Evolutionary conservation across 2,329 filamentous ascomycete species (phyloP), one percentile per base, ranked within the genome.

Genomic region (Trichothecium roseum): DNA sequence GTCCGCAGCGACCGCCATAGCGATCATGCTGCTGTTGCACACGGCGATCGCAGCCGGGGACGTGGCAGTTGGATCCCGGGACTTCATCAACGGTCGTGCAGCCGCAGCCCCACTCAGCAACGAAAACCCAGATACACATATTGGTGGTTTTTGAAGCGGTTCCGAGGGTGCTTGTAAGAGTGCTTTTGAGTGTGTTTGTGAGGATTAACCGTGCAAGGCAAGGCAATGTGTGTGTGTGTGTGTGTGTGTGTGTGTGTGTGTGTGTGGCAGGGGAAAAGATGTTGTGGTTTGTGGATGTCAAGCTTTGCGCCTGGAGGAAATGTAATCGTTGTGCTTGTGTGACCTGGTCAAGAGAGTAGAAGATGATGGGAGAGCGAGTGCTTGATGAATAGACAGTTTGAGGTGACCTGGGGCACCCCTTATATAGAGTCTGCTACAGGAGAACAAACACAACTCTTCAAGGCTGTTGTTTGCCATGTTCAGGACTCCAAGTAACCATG

Each of bases 81-180:
- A 40, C 16, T 39, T 33, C 20, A n/a, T 42, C 40, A 16, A 42
- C 20, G n/a, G 39, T 36, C 20, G 41, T 44, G 49, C 56, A 59
- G 34, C 55, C 55, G 40, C 56, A 59, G 32, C 34, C 48, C 52
- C 50, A 59, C 41, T 37, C 33, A 39, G 58, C 45, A 28, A 49
- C 52, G 15, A 48, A 49, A 20, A 45, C 43, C 54, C 55, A 59
- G 42, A 48, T 35, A 42, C 56, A 59, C 56, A 59, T 59, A 38
- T 13, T 56, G 44, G 29, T 30, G 32, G 15, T 29, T 6, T 24
- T 6, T 10, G 20, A 24, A 24, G 20, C 20, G 6, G 10, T 24
- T 6, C 20, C 20, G 6, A 24, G 10, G 10, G 20, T 24, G 6
- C 6, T 15, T 9, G 15, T 31, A 17, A 15, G 12, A 15, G 15